A percentile compares a stretch with the other conserved stretches of the same genome.
Evolutionary conservation across 164 flowering plant genomes (phyloP).

Genomic region (Macadamia integrifolia): DNA sequence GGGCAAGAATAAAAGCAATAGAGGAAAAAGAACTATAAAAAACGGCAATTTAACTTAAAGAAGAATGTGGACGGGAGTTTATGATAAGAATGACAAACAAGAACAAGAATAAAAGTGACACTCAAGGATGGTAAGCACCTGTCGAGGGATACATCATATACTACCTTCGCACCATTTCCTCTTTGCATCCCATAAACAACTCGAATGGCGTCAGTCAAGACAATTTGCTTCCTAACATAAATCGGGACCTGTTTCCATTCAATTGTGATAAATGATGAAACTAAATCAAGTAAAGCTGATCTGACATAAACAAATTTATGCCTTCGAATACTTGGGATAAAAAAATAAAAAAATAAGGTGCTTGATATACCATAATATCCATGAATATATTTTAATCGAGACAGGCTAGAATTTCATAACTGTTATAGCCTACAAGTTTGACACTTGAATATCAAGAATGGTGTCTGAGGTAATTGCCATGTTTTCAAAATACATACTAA

Average conservation of each 20-base stretch:
- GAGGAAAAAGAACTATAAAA: no score
- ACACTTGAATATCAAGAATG: no score
- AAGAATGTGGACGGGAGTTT: no score
- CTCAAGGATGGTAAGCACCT: slow-evolving; percentile 32
- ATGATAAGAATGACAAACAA: not conserved
- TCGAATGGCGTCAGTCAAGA: slow-evolving; percentile 57
- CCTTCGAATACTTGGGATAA: not conserved
- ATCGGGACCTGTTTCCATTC: slow-evolving; percentile 55
- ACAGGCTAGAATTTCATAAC: not conserved
- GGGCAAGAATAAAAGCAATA: no score
- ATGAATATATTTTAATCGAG: not conserved
- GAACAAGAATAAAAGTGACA: not conserved
- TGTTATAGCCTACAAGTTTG: no score
- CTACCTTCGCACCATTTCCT: slow-evolving; percentile 33
- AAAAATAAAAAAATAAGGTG: no score
- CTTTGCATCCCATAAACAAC: slow-evolving; percentile 46
- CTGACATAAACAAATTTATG: slow-evolving; percentile 1
- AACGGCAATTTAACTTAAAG: no score
- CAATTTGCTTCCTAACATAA: slow-evolving; percentile 62
- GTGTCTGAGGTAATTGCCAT: no score
- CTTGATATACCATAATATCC: no score
- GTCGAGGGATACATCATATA: slow-evolving; percentile 70
- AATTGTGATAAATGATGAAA: not conserved
- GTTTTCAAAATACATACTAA: no score
- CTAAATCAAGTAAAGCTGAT: slow-evolving; percentile 7